Conservation (phyloP, 2,329 filamentous ascomycete genomes). For the Zasmidium cellare region DNA sequence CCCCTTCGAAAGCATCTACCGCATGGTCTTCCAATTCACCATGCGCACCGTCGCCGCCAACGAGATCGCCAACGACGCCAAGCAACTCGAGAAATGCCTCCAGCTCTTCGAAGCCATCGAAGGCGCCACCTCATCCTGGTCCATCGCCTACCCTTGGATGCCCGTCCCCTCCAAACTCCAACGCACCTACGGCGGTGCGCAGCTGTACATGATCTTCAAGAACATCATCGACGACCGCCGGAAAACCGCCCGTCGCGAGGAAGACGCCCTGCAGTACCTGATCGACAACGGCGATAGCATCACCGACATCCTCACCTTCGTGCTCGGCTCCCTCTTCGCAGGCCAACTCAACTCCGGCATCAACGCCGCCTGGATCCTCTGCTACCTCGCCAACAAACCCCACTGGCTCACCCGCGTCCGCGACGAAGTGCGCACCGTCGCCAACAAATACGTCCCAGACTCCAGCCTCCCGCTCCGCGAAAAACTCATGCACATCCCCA, state of each 20-base stretch:
- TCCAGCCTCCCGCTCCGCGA: conserved; percentile 36
- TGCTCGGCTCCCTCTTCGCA: conserved; percentile 57
- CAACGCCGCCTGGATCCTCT: conserved; percentile 55
- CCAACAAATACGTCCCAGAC: conserved; percentile 44
- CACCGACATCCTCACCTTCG: conserved; percentile 42
- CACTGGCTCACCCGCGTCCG: conserved; percentile 48
- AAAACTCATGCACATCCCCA: conserved; percentile 45
- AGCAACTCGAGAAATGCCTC: conserved; percentile 45
- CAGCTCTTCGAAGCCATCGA: conserved; percentile 52
- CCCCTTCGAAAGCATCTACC: conserved; percentile 56
- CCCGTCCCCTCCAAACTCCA: conserved; percentile 47
- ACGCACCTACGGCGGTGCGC: conserved; percentile 47
- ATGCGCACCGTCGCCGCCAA: conserved; percentile 56
- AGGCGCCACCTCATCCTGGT: conserved; percentile 41
- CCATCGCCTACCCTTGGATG: conserved; percentile 56
- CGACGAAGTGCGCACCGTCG: conserved; percentile 49
- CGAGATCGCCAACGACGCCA: conserved; percentile 53
- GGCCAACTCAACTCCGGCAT: conserved; percentile 60
- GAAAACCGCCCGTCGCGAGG: conserved; percentile 42
- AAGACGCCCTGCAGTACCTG: conserved; percentile 56
- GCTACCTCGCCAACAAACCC: conserved; percentile 50
- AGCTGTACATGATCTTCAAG: conserved; percentile 52
- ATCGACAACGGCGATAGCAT: conserved; percentile 54
- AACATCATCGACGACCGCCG: conserved; percentile 50
- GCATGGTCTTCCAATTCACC: conserved; percentile 57